Percentiles rank a stretch among this genome's conserved stretches.
phyloP scores from a whole-genome alignment of 179 eudicot genomes.

The Gypsophila paniculata region DNA sequence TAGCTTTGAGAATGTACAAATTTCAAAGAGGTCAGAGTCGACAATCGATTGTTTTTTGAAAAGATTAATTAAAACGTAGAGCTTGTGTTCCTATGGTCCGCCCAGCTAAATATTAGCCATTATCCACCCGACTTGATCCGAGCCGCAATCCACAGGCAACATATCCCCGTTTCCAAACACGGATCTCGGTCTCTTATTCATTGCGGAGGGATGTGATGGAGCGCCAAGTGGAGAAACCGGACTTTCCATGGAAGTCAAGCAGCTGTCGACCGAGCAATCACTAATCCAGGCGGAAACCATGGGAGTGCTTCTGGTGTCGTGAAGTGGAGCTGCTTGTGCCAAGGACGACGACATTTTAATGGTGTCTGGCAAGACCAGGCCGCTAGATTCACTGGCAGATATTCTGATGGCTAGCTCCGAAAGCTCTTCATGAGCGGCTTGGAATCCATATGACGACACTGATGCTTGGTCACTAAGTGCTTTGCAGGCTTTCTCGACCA shows the following conservation, averaged over 20 bases:
- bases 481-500: slow-evolving; percentile 81
- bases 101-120: slow-evolving; percentile 36
- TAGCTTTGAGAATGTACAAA: background rate
- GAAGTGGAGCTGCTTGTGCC: slow-evolving; percentile 27
- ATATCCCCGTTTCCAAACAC: slow-evolving; percentile 38
- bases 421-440: slow-evolving; percentile 60
- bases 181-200: slow-evolving; percentile 53
- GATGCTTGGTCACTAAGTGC: slow-evolving; percentile 47
- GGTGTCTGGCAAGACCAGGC: slow-evolving; percentile 33
- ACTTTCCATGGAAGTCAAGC: slow-evolving; percentile 46
- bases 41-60: background rate
- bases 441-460: slow-evolving; percentile 47
- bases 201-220: slow-evolving; percentile 32
- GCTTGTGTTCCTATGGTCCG: slow-evolving; percentile 2
- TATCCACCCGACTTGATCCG: slow-evolving; percentile 47
- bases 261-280: slow-evolving; percentile 48
- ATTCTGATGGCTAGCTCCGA: slow-evolving; percentile 63
- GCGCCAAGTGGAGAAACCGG: slow-evolving; percentile 37
- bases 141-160: slow-evolving; percentile 31
- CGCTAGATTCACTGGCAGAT: slow-evolving; percentile 36
- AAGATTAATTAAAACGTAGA: background rate
- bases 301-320: slow-evolving; percentile 26
- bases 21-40: slow-evolving; percentile 7
- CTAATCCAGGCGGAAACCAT: slow-evolving; percentile 35
- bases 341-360: slow-evolving; percentile 35